Conservation (phyloP, 352 stramenopile species). For the Globisporangium yorkense region DNA sequence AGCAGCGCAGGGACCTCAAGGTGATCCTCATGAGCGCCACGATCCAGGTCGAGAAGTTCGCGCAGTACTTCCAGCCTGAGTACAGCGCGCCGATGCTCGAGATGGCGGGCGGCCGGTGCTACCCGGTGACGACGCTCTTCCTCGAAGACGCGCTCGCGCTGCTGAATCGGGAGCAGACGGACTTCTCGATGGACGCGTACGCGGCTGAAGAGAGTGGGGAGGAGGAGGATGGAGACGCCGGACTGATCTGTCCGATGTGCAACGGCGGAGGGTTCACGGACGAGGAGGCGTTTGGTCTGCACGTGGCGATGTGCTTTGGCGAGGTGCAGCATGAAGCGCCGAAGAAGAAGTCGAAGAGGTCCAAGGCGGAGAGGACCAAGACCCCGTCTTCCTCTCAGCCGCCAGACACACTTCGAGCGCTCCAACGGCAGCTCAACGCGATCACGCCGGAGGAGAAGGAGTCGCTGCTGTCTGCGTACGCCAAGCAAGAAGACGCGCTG, state of each 20-base stretch:
- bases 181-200: constrained; percentile 15
- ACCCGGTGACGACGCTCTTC: constrained; percentile 91
- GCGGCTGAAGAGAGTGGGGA: constrained; percentile 1
- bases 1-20: constrained; percentile 78
- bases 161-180: constrained; percentile 23
- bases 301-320: constrained; percentile 80
- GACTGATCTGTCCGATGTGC: constrained; percentile 83
- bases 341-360: constrained; percentile 6
- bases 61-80: constrained; percentile 86
- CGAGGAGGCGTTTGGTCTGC: constrained; percentile 84
- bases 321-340: constrained; percentile 16
- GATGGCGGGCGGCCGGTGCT: constrained; percentile 81
- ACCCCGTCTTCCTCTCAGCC: constrained; percentile 4
- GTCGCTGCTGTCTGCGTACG: constrained; percentile 42
- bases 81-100: constrained; percentile 64
- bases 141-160: constrained; percentile 82
- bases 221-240: constrained; percentile 8
- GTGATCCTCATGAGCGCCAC: constrained; percentile 96
- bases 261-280: constrained; percentile 52
- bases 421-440: constrained; percentile 27
- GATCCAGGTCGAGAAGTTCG: constrained; percentile 92
- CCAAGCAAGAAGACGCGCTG: constrained; percentile 54
- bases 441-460: constrained; percentile 31
- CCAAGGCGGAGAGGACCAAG: constrained; percentile 3
- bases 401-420: constrained; percentile 24